Conservation (phyloP, 2,329 filamentous ascomycete genomes). For the Apiospora rasikravindrae region DNA sequence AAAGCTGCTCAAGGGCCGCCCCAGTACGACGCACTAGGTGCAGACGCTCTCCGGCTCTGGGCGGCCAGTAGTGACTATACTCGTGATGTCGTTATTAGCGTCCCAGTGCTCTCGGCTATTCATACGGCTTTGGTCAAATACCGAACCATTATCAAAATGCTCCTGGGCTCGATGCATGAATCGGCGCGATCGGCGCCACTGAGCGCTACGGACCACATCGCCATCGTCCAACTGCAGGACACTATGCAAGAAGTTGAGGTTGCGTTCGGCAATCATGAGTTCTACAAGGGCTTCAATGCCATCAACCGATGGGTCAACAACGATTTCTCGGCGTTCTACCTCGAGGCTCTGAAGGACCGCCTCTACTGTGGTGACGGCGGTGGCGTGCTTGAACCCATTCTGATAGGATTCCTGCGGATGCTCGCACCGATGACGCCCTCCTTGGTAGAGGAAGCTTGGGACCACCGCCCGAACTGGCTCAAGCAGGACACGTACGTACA, state of each 20-base stretch:
- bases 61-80: constrained; percentile 92
- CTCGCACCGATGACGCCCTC: constrained; percentile 81
- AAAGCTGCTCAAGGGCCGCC: constrained; percentile 51
- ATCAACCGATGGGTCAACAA: constrained; percentile 83
- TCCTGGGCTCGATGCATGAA: constrained; percentile 75
- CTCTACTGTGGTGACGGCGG: constrained; percentile 81
- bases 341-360: constrained; percentile 90
- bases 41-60: constrained; percentile 90
- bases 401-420: constrained; percentile 76
- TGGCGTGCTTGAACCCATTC: constrained; percentile 69
- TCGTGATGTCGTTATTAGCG: constrained; percentile 81
- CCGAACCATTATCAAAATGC: constrained; percentile 87
- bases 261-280: constrained; percentile 76
- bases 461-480: constrained; percentile 72
- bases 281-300: constrained; percentile 74
- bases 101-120: constrained; percentile 75
- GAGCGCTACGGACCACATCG: constrained; percentile 73
- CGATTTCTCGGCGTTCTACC: constrained; percentile 90
- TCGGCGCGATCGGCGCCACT: constrained; percentile 56
- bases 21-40: constrained; percentile 74
- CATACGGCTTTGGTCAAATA: constrained; percentile 84
- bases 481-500: constrained; percentile 50
- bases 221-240: constrained; percentile 73
- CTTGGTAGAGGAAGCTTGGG: constrained; percentile 88
- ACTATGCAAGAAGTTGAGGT: constrained; percentile 68